A percentile compares a stretch with the other conserved stretches of the same genome.
Evolutionary conservation across 805 yeast species (phyloP).

Genomic region (Zygosaccharomyces pseudorouxii): DNA sequence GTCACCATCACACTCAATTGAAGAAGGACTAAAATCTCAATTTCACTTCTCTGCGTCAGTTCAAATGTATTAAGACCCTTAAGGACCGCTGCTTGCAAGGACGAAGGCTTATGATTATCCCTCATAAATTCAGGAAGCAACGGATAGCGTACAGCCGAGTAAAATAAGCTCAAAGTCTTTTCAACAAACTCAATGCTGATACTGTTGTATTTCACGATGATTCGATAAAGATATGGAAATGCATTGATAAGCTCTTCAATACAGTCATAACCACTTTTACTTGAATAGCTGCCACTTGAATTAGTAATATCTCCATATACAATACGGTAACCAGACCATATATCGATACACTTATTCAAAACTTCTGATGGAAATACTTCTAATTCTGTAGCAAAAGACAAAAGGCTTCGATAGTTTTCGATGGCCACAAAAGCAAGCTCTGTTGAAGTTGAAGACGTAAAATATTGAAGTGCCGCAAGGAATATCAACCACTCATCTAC

Average conservation of each 20-base stretch:
- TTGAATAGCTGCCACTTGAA: slow-evolving; percentile 21
- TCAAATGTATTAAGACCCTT: slow-evolving; percentile 40
- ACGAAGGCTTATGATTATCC: slow-evolving; percentile 56
- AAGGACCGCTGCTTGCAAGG: slow-evolving; percentile 58
- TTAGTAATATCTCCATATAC: slow-evolving; percentile 40
- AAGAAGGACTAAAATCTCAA: slow-evolving; percentile 45
- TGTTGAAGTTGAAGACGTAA: slow-evolving; percentile 43
- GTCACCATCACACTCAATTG: slow-evolving; percentile 51
- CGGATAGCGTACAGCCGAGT: slow-evolving; percentile 67
- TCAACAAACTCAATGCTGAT: slow-evolving; percentile 38
- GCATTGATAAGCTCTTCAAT: slow-evolving; percentile 51
- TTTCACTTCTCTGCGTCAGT: slow-evolving; percentile 32
- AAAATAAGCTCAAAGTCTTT: slow-evolving; percentile 53
- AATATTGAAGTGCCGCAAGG: slow-evolving; percentile 43
- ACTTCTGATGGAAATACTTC: slow-evolving; percentile 25
- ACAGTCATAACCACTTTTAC: slow-evolving; percentile 52
- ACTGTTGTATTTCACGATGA: slow-evolving; percentile 35
- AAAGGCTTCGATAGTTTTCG: slow-evolving; percentile 51
- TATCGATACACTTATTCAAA: slow-evolving; percentile 41
- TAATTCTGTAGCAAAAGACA: slow-evolving; percentile 42
- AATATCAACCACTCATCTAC: slow-evolving; percentile 53
- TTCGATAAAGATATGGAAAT: slow-evolving; percentile 45
- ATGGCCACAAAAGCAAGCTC: slow-evolving; percentile 43
- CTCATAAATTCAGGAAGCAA: slow-evolving; percentile 52
- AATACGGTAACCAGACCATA: slow-evolving; percentile 47